Evolutionary conservation across 768 basidiomycete genomes (phyloP).

Genomic region (Kwoniella botswanensis): DNA sequence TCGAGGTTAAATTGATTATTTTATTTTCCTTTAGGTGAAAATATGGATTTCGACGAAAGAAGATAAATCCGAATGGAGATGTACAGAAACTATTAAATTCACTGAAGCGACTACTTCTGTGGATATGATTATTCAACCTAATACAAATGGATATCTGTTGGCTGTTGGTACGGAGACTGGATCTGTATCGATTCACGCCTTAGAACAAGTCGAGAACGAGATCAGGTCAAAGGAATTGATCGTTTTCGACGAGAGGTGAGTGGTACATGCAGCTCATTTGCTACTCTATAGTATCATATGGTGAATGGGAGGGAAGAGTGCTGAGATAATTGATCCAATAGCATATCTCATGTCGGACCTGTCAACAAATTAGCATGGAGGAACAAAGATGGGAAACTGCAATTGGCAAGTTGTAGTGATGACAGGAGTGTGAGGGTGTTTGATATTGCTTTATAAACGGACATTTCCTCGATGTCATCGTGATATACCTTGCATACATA

Average conservation of each 20-base stretch:
- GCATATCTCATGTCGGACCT: slow-evolving; percentile 75
- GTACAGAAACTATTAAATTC: slow-evolving; percentile 69
- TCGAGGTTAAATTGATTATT: background rate
- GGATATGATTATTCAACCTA: slow-evolving; percentile 67
- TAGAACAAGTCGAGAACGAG: slow-evolving; percentile 49
- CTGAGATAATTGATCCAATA: slow-evolving; percentile 53
- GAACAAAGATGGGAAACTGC: slow-evolving; percentile 57
- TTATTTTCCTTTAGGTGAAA: slow-evolving; percentile 67
- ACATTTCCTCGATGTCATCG: background rate
- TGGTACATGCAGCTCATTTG: background rate
- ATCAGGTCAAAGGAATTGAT: slow-evolving; percentile 61
- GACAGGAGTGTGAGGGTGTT: slow-evolving; percentile 86
- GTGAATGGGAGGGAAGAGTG: background rate
- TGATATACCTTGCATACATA: slow-evolving; percentile 8
- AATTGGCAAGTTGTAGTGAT: slow-evolving; percentile 87
- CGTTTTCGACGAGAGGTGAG: slow-evolving; percentile 51
- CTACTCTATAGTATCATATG: background rate
- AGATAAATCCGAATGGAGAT: slow-evolving; percentile 63
- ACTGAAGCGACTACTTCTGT: slow-evolving; percentile 83
- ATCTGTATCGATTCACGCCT: slow-evolving; percentile 69
- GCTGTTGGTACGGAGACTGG: slow-evolving; percentile 88
- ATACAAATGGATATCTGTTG: slow-evolving; percentile 64
- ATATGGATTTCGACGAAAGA: slow-evolving; percentile 68
- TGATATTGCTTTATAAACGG: slow-evolving; percentile 42
- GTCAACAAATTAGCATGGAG: slow-evolving; percentile 84